These are phyloP conservation scores for Cercophora scortea DNA, from an alignment of 495 filamentous ascomycete species.

Conservation along the genomic window DNA sequence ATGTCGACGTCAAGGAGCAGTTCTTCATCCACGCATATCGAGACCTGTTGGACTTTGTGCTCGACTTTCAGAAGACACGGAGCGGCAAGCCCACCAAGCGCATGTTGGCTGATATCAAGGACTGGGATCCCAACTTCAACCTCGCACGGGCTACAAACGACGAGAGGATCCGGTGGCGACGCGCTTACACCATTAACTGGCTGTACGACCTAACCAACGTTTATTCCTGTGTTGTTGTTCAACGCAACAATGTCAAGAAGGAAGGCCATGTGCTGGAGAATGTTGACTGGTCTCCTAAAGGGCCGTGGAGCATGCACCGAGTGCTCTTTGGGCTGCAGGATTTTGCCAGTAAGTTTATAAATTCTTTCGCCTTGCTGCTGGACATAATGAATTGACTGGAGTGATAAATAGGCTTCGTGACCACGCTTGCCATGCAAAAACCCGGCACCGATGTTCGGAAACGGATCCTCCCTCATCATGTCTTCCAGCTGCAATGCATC, in stretches of 20 bases:
- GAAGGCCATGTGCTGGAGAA: conserved; percentile 24
- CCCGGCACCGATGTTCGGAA: conserved; percentile 26
- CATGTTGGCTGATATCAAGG: conserved; percentile 27
- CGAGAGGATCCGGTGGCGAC: conserved; percentile 35
- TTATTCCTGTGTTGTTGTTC: conserved; percentile 31
- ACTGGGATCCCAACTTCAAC: conserved; percentile 38
- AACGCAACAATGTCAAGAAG: conserved; percentile 26
- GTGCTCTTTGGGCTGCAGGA: conserved; percentile 33
- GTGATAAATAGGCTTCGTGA: conserved; percentile 15
- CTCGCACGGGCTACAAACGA: conserved; percentile 27
- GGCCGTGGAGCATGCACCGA: conserved; percentile 17
- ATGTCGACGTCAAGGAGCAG: conserved; percentile 30
- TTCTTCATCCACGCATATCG: conserved; percentile 30
- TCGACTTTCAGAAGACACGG: conserved; percentile 36
- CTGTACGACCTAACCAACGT: conserved; percentile 42
- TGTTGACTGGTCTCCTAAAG: conserved; percentile 15
- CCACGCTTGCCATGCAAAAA: conserved; percentile 34
- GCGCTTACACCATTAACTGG: conserved; percentile 42
- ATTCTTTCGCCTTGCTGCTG: too few relatives aligned
- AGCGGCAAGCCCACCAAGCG: conserved; percentile 39
- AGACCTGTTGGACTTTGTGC: conserved; percentile 38
- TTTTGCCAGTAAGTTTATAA: conserved; percentile 26
- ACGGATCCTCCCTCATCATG: conserved; percentile 34
- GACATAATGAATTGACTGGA: background rate
- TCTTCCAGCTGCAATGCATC: conserved; percentile 42